These are phyloP conservation scores for Flammula alnicola DNA, from an alignment of 1,284 basidiomycete species.

Conservation along the genomic window DNA sequence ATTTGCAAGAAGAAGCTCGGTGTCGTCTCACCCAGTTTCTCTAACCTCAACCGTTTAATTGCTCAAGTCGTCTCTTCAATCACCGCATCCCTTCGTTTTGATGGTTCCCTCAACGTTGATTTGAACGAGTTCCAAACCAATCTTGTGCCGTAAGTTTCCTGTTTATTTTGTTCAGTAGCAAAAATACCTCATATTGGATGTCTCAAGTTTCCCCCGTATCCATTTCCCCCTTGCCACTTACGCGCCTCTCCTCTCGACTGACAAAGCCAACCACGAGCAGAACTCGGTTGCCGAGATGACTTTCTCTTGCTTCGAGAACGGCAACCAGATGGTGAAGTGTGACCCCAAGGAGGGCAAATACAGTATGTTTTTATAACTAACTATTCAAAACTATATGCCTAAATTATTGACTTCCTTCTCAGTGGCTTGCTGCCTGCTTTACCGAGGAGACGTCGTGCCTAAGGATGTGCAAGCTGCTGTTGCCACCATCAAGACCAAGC, in stretches of 20 bases:
- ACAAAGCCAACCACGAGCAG: slow-evolving; percentile 92
- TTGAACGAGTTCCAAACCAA: slow-evolving; percentile 99
- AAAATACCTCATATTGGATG: slow-evolving; percentile 13
- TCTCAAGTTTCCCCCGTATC: slow-evolving; percentile 87
- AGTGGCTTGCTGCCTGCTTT: slow-evolving; percentile 90
- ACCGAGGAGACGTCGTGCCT: slow-evolving; percentile 96
- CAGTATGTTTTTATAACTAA: slow-evolving; percentile 58
- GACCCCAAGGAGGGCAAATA: slow-evolving; percentile 97
- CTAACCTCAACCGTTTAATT: slow-evolving; percentile 95
- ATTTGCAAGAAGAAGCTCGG: slow-evolving; percentile 97
- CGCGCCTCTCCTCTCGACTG: slow-evolving; percentile 90
- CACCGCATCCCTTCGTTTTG: slow-evolving; percentile 96
- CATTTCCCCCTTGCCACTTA: slow-evolving; percentile 98
- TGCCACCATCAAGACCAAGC: slow-evolving; percentile 94
- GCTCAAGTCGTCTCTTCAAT: slow-evolving; percentile 98
- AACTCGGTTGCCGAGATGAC: slow-evolving; percentile 99
- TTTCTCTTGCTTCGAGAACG: slow-evolving; percentile 95
- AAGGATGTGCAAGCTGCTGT: slow-evolving; percentile 96
- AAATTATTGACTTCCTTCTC: slow-evolving; percentile 44
- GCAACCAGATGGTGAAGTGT: slow-evolving; percentile 99
- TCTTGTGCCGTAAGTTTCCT: slow-evolving; percentile 82
- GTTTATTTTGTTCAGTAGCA: slow-evolving; percentile 2
- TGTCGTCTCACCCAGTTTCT: slow-evolving; percentile 88
- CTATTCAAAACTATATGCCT: slow-evolving; percentile 5
- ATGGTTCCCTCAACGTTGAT: slow-evolving; percentile 97